These are phyloP conservation scores for Fraxinus anomala DNA, from an alignment of 257 asterid genomes.

Conservation along the genomic window DNA sequence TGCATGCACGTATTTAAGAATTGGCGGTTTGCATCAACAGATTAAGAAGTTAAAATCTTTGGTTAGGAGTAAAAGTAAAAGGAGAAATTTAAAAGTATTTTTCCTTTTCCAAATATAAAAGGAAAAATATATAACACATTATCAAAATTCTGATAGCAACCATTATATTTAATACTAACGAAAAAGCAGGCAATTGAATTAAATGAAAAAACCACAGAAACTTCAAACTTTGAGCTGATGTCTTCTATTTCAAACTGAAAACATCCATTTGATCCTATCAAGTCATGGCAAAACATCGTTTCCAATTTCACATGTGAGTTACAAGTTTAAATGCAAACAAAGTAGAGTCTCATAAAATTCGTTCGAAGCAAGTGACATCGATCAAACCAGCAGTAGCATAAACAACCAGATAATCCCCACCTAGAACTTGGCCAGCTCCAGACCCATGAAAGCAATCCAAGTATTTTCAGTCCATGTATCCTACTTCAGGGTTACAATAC, in stretches of 20 bases:
- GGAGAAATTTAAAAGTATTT: slow-evolving; percentile 1
- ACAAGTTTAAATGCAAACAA: slow-evolving; percentile 2
- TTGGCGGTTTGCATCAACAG: background rate
- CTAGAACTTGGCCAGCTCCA: background rate
- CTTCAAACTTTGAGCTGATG: slow-evolving; percentile 6
- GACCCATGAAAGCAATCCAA: background rate
- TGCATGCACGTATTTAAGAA: slow-evolving; percentile 17
- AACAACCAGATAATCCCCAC: background rate
- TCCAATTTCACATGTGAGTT: slow-evolving; percentile 13
- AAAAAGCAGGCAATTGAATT: slow-evolving; percentile 13
- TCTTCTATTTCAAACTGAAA: background rate
- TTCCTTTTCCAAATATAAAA: slow-evolving; percentile 2
- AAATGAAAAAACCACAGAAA: slow-evolving; percentile 1
- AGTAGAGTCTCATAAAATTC: background rate
- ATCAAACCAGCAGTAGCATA: slow-evolving; percentile 12
- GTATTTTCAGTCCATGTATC: background rate
- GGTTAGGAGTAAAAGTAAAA: slow-evolving; percentile 16
- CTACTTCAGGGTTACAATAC: background rate
- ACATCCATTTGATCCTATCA: slow-evolving; percentile 1
- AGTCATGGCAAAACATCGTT: slow-evolving; percentile 11
- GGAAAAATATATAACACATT: background rate
- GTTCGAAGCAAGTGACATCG: background rate
- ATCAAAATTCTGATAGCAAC: background rate
- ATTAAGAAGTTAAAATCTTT: slow-evolving; percentile 16
- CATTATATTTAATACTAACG: background rate